Evolutionary conservation across 805 yeast species (phyloP), one percentile per base, ranked within the genome.

Genomic region (Metschnikowia proteae): DNA sequence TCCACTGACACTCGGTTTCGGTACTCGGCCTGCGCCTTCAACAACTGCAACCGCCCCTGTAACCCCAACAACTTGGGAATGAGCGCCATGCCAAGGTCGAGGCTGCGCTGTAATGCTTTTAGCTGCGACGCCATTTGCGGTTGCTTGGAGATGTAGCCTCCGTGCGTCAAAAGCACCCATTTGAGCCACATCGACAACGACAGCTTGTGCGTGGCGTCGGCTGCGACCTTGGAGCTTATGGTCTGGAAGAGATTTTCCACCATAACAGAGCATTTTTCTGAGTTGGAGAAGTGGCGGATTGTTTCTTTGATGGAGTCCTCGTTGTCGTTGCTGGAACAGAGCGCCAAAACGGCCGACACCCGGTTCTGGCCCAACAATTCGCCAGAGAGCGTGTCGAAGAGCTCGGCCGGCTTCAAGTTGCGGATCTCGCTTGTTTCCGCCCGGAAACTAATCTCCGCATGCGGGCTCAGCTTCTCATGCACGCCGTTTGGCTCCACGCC

Each of bases 41-140:
- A 74, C 64, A 92, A 75, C 59, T 84, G 86, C 41, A 92, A 71
- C 54, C 94, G 80, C 41, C 99, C 99, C 64, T 91, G 95, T 29
- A 92, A 75, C 1, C 94, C 82, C 26, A 91, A 68, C 45, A 92
- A 72, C 35, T 80, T 76, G 6, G 91, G 86, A 53, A 92, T 67
- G 25, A 76, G 74, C 52, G 76, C 76, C 64, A 79, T 73, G 30
- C 79, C 84, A 48, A 79, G 71, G 17, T 73, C 67, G 28, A 91
- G 68, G 0, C 85, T 74, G 3, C 77, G 61, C 62, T 81, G 84
- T 47, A 92, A 65, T 3, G 76, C 67, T 38, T 81, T 81, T 45
- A 86, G 69, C 23, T 82, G 71, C 34, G 74, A 79, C 46, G 81
- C 71, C 48, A 83, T 74, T 47, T 81, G 76, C 5, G 75, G 66